A percentile compares a stretch with the other conserved stretches of the same genome.
Evolutionary conservation across 2,329 filamentous ascomycete genomes (phyloP).

Genomic region (Chrysosphaeria jannelii): DNA sequence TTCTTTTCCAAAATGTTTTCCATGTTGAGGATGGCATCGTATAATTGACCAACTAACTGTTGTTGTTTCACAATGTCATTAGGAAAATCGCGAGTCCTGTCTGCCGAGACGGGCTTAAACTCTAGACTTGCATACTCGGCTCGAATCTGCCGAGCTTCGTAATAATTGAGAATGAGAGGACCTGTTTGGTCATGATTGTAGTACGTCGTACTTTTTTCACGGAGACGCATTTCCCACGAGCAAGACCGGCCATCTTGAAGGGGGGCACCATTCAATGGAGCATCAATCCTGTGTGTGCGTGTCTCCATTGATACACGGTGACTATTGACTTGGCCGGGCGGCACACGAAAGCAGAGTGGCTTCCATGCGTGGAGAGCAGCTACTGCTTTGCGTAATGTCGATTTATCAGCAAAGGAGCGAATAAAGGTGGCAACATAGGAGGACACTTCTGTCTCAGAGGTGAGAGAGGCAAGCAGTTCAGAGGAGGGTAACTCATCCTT

Average conservation of each 20-base stretch:
- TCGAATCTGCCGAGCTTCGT: slow-evolving; percentile 2
- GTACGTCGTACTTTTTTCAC: slow-evolving; percentile 1
- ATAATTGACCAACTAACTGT: slow-evolving; percentile 7
- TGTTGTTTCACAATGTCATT: slow-evolving; percentile 5
- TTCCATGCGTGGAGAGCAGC: slow-evolving; percentile 2
- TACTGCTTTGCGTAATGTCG: background rate
- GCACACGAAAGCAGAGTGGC: slow-evolving; percentile 1
- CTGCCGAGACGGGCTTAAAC: slow-evolving; percentile 1
- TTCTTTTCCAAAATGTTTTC: slow-evolving; percentile 4
- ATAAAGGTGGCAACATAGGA: background rate
- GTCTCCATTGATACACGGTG: slow-evolving; percentile 1
- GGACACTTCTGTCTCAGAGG: slow-evolving; percentile 1
- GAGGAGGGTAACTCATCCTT: too few species aligned
- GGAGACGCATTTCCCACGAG: slow-evolving; percentile 2
- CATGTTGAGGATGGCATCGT: slow-evolving; percentile 6
- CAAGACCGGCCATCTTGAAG: slow-evolving; percentile 2
- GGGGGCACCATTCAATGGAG: slow-evolving; percentile 2
- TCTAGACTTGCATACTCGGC: slow-evolving; percentile 4
- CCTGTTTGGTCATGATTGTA: background rate
- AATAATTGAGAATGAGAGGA: slow-evolving; percentile 2
- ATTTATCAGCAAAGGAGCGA: background rate
- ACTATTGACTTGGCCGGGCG: slow-evolving; percentile 1
- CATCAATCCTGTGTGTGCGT: background rate
- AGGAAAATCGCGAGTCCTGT: slow-evolving; percentile 3
- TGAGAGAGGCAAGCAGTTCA: background rate